Base-by-base conservation (phyloP, 2,329 filamentous ascomycete genomes). In the Fusarium ambrosium region DNA sequence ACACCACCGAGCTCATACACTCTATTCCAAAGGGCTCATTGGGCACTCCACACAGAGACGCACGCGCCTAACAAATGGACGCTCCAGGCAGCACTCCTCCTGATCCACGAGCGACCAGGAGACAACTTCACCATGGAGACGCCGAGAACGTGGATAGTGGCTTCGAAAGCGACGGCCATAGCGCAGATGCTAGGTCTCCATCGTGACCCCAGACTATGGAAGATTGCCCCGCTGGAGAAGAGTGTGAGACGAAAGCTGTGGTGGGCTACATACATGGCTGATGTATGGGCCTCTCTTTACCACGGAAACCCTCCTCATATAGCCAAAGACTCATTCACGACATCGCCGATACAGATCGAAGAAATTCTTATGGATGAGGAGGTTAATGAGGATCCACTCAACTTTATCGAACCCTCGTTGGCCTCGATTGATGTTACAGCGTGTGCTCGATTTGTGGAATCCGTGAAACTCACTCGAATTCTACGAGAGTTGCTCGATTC, bases 301-400 rank as follows among this genome's bases (percentile, higher is more conserved):
- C 83, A 84, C 71, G 83, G 83, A 1, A 83, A 84, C 62, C 81
- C 83, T 16, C 81, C 82, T 1, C 82, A 83, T 71, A 79, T 84
- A 37, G 78, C 80, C 48, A 68, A 65, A 5, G 77, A 71, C 2
- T 82, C 82, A 1, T 84, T 81, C 66, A 81, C 80, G 22, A 84
- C 83, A 4, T 68, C 77, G 0, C 65, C 75, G 1, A 69, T 81
- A 3, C 71, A 73, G 2, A 81, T 83, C 69, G 81, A 83, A 0
- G 82, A 84, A 61, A 43, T 84, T n/a, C 56, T 72, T 1, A 76
- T 74, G 16, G 82, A 83, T 39, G 83, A 84, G 68, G 74, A 82
- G 27, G 62, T 61, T 5, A 55, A 66, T 24, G 56, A 39, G 1
- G 55, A 69, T 41, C 22, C 62, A 13, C 29, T 39, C 4, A 41